Percentiles rank a stretch among this genome's conserved stretches.
Evolutionary conservation across 164 flowering plant genomes (phyloP).

Genomic region (Aristolochia californica): DNA sequence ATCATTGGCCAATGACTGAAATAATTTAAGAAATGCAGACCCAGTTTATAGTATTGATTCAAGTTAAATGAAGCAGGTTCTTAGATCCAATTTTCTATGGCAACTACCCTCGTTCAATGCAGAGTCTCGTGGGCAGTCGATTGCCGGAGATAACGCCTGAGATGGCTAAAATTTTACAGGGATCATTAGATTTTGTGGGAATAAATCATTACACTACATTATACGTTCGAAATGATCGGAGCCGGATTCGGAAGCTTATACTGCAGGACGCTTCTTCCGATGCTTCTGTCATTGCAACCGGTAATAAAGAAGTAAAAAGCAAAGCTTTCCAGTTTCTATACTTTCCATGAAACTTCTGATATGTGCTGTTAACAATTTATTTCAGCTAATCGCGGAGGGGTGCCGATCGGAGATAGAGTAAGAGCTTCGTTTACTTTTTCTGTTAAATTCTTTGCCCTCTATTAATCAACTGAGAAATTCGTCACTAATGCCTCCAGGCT

Average conservation of each 20-base stretch:
- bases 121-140: conserved; percentile 44
- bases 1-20: no score
- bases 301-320: conserved; percentile 32
- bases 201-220: conserved; percentile 79
- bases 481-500: conserved; percentile 23
- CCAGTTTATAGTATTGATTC: no score
- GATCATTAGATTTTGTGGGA: conserved; percentile 69
- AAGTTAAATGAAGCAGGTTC: conserved; percentile 46
- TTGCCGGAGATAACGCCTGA: conserved; percentile 44
- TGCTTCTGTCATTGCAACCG: conserved; percentile 48
- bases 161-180: conserved; percentile 29
- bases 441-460: neutral
- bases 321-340: no score
- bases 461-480: neutral
- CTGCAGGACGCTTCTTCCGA: conserved; percentile 68
- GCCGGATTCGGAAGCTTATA: conserved; percentile 38
- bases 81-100: conserved; percentile 80
- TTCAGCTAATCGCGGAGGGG: conserved; percentile 45
- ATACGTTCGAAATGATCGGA: conserved; percentile 59
- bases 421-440: conserved; percentile 1
- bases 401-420: conserved; percentile 73
- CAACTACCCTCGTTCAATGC: conserved; percentile 73
- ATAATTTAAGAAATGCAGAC: no score
- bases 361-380: neutral
- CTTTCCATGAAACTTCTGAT: no score